These are phyloP conservation scores for Paecilomyces niveus DNA, from an alignment of 2,329 filamentous ascomycete species.

Conservation along the genomic window DNA sequence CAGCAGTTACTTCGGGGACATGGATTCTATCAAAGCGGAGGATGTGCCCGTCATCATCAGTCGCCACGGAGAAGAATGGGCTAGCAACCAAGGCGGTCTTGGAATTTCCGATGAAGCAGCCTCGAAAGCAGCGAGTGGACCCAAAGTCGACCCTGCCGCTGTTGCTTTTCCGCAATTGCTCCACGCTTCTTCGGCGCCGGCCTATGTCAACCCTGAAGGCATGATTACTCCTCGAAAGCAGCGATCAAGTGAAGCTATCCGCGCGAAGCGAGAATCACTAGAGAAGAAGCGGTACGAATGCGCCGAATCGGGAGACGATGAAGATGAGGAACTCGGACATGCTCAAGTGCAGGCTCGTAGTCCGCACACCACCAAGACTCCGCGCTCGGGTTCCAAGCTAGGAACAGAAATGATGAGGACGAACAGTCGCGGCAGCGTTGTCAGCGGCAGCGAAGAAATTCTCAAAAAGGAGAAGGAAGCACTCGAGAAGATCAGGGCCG, in stretches of 20 bases:
- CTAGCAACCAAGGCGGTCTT: conserved; percentile 57
- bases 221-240: conserved; percentile 50
- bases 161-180: conserved; percentile 47
- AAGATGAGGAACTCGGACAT: conserved; percentile 80
- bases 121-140: conserved; percentile 14
- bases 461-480: conserved; percentile 27
- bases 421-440: conserved; percentile 81
- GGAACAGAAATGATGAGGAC: conserved; percentile 98
- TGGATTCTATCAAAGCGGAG: conserved; percentile 69
- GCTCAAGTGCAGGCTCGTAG: conserved; percentile 45
- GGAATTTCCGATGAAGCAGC: conserved; percentile 62
- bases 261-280: conserved; percentile 65
- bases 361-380: conserved; percentile 42
- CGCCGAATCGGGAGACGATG: conserved; percentile 84
- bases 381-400: conserved; percentile 74
- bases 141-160: conserved; percentile 12
- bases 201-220: conserved; percentile 48
- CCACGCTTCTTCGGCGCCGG: conserved; percentile 59
- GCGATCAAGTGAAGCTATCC: conserved; percentile 66
- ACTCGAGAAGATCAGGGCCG: conserved; percentile 19
- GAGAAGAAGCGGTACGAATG: conserved; percentile 68
- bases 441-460: conserved; percentile 38
- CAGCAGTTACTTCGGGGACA: conserved; percentile 75
- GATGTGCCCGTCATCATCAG: conserved; percentile 70
- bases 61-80: conserved; percentile 72